Base-by-base conservation (phyloP, 768 basidiomycete species). In the Naganishia vishniacii region DNA sequence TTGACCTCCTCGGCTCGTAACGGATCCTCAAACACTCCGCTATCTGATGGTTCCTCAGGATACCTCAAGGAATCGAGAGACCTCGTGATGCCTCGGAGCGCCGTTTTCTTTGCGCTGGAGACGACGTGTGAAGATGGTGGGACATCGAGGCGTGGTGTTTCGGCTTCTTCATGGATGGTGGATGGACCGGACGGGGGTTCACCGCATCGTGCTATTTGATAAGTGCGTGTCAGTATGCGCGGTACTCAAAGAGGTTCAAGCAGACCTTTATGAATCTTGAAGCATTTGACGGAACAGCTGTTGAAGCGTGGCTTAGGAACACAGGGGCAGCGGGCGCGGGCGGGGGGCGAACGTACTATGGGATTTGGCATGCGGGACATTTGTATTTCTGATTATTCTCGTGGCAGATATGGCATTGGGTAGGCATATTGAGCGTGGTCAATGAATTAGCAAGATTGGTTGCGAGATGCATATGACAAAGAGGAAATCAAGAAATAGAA, bases 201-300 rank as follows among this genome's bases (percentile, higher is more conserved):
- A 8, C 53, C 53, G 23, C 53, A 56, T n/a, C 53, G 53, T 8
- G 37, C 53, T 56, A 34, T 18, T 12, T 29, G 32, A 34, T 16
- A n/a, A 51, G 16, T 31, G 26, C n/a, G 32, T 31, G 53, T 20
- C 18, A n/a, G 1, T 11, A 56, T n/a, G 37, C n/a, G 2, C 9
- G 2, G 11, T 41, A 18, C 7, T 11, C 4, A n/a, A 37, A 25
- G 3, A 20, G 34, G 1, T 0, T n/a, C 23, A 26, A 20, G 26
- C 53, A 6, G 11, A 56, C 53, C 23, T 26, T 56, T 56, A 26
- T 56, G 53, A 5, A 40, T 41, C 37, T 56, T 56, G 53, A 56
- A 56, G 37, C 53, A 56, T 23, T 40, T n/a, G 2, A 56, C 53
- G 53, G 53, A 56, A 34, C 53, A 56, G 53, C 53, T 56, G 20